These are phyloP conservation scores for Penicillium paxilli DNA, from an alignment of 495 filamentous ascomycete species.

Conservation along the genomic window DNA sequence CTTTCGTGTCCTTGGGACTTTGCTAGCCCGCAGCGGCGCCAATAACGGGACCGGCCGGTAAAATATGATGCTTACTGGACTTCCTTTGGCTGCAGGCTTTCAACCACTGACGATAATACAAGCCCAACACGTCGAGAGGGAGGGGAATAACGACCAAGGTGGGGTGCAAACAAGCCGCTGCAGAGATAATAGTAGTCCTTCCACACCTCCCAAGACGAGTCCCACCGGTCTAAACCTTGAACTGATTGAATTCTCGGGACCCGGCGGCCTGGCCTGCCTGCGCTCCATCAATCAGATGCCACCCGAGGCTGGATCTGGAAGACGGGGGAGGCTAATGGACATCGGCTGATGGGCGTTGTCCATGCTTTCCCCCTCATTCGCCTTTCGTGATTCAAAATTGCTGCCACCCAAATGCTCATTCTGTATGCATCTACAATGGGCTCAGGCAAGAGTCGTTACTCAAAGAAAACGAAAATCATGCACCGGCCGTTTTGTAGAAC, in stretches of 20 bases:
- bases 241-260: constrained; percentile 16
- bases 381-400: neutral
- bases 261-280: constrained; percentile 6
- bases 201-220: constrained; percentile 5
- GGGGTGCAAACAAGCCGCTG: constrained; percentile 2
- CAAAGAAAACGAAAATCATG: neutral
- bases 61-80: constrained; percentile 22
- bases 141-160: constrained; percentile 1
- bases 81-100: constrained; percentile 5
- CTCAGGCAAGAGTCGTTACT: constrained; percentile 4
- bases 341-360: constrained; percentile 14
- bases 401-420: neutral
- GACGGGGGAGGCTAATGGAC: constrained; percentile 13
- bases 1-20: constrained; percentile 19
- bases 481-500: neutral
- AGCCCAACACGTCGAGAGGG: constrained; percentile 2
- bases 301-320: constrained; percentile 20
- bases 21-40: constrained; percentile 5
- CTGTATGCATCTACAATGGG: constrained; percentile 6
- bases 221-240: constrained; percentile 22
- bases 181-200: constrained; percentile 10
- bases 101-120: constrained; percentile 2
- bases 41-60: constrained; percentile 7
- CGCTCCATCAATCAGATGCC: constrained; percentile 25
- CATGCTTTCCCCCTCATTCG: neutral